Conservation (phyloP, 2,329 filamentous ascomycete genomes). For the Ophiostoma pallidulum region DNA sequence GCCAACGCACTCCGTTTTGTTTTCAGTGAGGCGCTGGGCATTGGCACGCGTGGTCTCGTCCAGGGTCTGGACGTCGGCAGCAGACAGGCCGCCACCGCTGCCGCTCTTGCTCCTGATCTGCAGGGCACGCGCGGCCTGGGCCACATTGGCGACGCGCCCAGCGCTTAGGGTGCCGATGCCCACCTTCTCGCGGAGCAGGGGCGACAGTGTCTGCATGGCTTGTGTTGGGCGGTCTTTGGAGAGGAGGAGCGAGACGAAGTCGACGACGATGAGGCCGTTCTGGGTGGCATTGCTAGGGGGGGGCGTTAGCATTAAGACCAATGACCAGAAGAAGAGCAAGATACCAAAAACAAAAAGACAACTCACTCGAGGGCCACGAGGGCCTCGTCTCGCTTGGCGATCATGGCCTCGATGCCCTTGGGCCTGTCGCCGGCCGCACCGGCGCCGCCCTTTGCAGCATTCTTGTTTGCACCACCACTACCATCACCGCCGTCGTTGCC, state of each 20-base stretch:
- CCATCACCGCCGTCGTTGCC: conserved; percentile 28
- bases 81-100: neutral
- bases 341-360: neutral
- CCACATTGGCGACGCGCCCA: conserved; percentile 54
- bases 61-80: neutral
- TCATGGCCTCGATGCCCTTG: conserved; percentile 29
- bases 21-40: conserved; percentile 39
- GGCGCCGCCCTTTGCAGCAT: conserved; percentile 22
- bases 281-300: conserved; percentile 39
- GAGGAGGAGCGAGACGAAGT: conserved; percentile 73
- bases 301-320: conserved; percentile 4
- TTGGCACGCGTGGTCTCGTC: conserved; percentile 27
- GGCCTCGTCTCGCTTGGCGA: conserved; percentile 47
- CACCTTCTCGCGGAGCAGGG: conserved; percentile 57
- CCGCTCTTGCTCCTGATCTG: conserved; percentile 1
- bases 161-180: conserved; percentile 66
- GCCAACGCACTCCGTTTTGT: conserved; percentile 51
- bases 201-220: conserved; percentile 61
- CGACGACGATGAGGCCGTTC: conserved; percentile 60
- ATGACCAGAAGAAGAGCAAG: too few relatives aligned
- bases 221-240: conserved; percentile 71
- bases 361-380: conserved; percentile 48
- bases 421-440: conserved; percentile 21
- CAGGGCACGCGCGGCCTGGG: conserved; percentile 32
- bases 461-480: neutral